Conservation (phyloP, 768 basidiomycete species). For the Lentinula sp. region DNA sequence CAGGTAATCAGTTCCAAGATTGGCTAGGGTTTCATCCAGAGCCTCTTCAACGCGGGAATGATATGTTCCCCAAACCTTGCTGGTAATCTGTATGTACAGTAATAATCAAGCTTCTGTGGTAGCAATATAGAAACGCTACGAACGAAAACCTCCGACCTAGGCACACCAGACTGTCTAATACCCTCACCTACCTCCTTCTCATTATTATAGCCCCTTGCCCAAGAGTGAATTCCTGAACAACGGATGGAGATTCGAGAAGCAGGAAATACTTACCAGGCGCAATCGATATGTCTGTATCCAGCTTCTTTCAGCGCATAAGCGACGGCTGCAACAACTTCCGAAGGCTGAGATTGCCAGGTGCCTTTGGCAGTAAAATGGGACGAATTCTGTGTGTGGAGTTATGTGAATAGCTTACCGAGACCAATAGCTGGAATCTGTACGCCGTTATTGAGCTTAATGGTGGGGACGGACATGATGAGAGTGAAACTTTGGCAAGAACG, state of each 20-base stretch:
- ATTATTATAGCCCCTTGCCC: conserved; percentile 56
- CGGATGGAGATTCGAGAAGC: background rate
- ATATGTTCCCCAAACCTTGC: conserved; percentile 54
- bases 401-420: conserved; percentile 6
- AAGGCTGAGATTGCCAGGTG: conserved; percentile 76
- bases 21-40: conserved; percentile 69
- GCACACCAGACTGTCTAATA: conserved; percentile 69
- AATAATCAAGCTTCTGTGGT: background rate
- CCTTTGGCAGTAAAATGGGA: conserved; percentile 29
- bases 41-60: conserved; percentile 69
- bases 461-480: conserved; percentile 4
- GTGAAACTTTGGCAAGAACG: background rate
- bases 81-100: conserved; percentile 47
- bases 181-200: conserved; percentile 83
- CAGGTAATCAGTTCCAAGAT: conserved; percentile 81
- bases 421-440: conserved; percentile 10
- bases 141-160: conserved; percentile 67
- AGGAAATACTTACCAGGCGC: conserved; percentile 39
- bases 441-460: conserved; percentile 11
- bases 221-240: background rate
- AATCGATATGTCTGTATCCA: conserved; percentile 76
- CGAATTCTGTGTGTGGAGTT: conserved; percentile 3
- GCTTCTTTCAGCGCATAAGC: conserved; percentile 60
- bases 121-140: conserved; percentile 15
- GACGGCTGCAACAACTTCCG: conserved; percentile 70